Evolutionary conservation across 2,329 filamentous ascomycete genomes (phyloP).

Genomic region (Septoria linicola): DNA sequence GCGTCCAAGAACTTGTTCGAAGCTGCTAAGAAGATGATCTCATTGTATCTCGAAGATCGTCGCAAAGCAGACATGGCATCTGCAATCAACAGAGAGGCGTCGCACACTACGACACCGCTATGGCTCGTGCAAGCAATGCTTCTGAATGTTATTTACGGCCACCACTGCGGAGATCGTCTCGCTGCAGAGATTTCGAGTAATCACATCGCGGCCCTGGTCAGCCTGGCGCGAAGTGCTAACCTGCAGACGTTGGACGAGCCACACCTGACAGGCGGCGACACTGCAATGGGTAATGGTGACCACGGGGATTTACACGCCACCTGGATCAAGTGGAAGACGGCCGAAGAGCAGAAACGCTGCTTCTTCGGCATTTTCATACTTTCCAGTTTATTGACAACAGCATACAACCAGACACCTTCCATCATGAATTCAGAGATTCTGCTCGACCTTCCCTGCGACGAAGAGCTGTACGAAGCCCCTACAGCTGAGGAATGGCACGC

Average conservation of each 20-base stretch:
- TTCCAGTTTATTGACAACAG: constrained; percentile 85
- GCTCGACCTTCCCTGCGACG: constrained; percentile 86
- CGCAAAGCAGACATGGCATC: constrained; percentile 77
- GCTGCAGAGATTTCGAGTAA: constrained; percentile 89
- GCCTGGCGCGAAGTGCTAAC: constrained; percentile 84
- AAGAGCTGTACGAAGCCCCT: constrained; percentile 84
- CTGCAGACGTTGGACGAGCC: constrained; percentile 52
- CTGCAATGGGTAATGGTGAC: constrained; percentile 17
- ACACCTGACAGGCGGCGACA: constrained; percentile 21
- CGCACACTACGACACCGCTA: constrained; percentile 63
- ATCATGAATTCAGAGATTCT: constrained; percentile 92
- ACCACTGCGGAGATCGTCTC: constrained; percentile 89
- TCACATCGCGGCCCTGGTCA: constrained; percentile 86
- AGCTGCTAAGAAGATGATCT: constrained; percentile 92
- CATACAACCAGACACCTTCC: constrained; percentile 88
- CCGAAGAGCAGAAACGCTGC: constrained; percentile 89
- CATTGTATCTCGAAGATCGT: constrained; percentile 86
- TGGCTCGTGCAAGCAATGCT: constrained; percentile 98
- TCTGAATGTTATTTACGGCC: constrained; percentile 90
- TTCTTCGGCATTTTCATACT: constrained; percentile 88
- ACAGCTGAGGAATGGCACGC: constrained; percentile 77
- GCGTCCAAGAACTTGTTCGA: constrained; percentile 85
- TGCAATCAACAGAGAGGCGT: constrained; percentile 50
- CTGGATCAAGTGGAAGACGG: constrained; percentile 85
- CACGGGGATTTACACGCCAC: constrained; percentile 60